Conservation (phyloP, 495 filamentous ascomycete species). For the Pyrenula aspistea region DNA sequence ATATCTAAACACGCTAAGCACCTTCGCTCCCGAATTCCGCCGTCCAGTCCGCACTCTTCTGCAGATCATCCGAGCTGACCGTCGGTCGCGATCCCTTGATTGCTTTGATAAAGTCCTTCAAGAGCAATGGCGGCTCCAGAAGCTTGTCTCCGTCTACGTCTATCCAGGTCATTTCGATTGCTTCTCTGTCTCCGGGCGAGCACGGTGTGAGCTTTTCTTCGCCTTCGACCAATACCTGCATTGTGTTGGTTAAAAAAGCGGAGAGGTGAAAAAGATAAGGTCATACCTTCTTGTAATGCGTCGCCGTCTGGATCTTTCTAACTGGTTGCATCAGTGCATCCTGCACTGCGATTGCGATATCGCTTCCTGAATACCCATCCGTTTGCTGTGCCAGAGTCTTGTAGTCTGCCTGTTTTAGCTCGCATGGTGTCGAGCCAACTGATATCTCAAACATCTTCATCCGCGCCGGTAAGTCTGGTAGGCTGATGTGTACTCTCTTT, state of each 20-base stretch:
- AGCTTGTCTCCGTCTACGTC: constrained; percentile 70
- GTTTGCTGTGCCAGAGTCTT: constrained; percentile 65
- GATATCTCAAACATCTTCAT: constrained; percentile 96
- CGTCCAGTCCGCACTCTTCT: constrained; percentile 85
- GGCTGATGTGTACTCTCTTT: constrained; percentile 82
- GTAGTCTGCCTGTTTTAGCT: constrained; percentile 68
- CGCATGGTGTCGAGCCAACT: constrained; percentile 81
- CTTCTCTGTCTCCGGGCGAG: constrained; percentile 77
- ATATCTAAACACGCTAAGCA: neutral
- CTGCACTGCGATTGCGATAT: constrained; percentile 94
- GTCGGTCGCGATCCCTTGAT: constrained; percentile 80
- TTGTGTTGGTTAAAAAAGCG: neutral
- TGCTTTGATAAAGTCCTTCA: constrained; percentile 92
- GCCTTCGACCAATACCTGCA: constrained; percentile 62
- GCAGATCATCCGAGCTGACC: constrained; percentile 73
- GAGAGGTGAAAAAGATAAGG: neutral
- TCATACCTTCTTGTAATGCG: constrained; percentile 89
- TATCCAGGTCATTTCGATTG: constrained; percentile 90
- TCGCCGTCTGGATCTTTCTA: constrained; percentile 93
- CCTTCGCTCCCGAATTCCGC: constrained; percentile 95
- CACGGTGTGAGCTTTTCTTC: constrained; percentile 76
- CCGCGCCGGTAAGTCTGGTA: constrained; percentile 78
- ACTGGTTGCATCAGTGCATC: constrained; percentile 98
- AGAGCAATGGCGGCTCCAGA: constrained; percentile 69
- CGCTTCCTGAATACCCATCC: constrained; percentile 89